phyloP scores from a whole-genome alignment of 139 green algal genomes.

The Coccomyxa sp. region DNA sequence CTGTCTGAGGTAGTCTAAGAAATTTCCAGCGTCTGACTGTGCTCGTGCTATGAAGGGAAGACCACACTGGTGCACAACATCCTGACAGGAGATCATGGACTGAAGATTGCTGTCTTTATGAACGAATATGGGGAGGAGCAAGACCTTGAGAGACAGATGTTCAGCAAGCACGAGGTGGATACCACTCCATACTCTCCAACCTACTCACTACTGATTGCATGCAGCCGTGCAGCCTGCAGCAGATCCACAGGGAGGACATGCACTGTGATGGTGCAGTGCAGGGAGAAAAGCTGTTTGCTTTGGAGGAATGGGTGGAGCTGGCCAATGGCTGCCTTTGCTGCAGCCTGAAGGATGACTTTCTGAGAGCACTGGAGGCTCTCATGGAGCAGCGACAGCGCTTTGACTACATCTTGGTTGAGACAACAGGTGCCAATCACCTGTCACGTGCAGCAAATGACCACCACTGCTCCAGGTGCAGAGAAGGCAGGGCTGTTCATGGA shows the following conservation, averaged over 20 bases:
- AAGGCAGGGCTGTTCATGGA: background rate
- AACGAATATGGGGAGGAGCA: slow-evolving; percentile 84
- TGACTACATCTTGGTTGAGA: slow-evolving; percentile 92
- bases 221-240: background rate
- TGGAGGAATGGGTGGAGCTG: slow-evolving; percentile 91
- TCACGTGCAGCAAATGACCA: background rate
- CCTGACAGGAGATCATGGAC: slow-evolving; percentile 71
- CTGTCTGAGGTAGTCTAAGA: background rate
- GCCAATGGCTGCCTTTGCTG: slow-evolving; percentile 98
- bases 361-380: slow-evolving; percentile 60
- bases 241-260: background rate
- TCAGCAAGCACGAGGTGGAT: slow-evolving; percentile 50
- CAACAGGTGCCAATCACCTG: slow-evolving; percentile 53
- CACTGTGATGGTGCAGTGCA: no score
- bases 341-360: slow-evolving; percentile 89
- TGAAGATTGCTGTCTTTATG: slow-evolving; percentile 82
- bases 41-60: slow-evolving; percentile 44
- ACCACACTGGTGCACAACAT: slow-evolving; percentile 93
- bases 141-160: slow-evolving; percentile 79
- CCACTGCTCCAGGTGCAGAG: background rate
- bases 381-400: slow-evolving; percentile 53
- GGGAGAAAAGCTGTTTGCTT: slow-evolving; percentile 11
- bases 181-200: background rate
- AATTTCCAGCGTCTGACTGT: background rate
- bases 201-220: background rate